Percentiles rank a stretch among this genome's conserved stretches.
Evolutionary conservation across 768 basidiomycete genomes (phyloP).

Genomic region (Psilocybe azurescens): DNA sequence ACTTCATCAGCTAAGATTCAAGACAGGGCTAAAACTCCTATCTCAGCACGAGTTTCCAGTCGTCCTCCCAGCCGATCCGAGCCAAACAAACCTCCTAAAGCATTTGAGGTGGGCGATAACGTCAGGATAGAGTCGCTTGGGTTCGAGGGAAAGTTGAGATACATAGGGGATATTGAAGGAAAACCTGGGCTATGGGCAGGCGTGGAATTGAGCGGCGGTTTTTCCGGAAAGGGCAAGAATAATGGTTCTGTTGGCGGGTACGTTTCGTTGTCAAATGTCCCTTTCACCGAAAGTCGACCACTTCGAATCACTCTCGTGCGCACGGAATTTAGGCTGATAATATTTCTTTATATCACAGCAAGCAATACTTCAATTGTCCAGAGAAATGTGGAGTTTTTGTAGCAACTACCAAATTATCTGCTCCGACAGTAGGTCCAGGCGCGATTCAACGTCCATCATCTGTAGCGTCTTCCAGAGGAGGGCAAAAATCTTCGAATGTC

Average conservation of each 20-base stretch:
- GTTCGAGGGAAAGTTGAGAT: slow-evolving; percentile 83
- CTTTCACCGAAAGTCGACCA: background rate
- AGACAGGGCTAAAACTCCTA: slow-evolving; percentile 60
- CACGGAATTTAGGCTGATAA: background rate
- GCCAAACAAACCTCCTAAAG: slow-evolving; percentile 48
- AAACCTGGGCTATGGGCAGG: slow-evolving; percentile 94
- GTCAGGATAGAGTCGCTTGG: slow-evolving; percentile 90
- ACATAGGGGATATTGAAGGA: slow-evolving; percentile 84
- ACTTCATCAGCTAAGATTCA: slow-evolving; percentile 42
- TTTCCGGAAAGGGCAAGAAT: slow-evolving; percentile 93
- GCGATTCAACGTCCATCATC: slow-evolving; percentile 70
- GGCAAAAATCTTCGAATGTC: slow-evolving; percentile 42
- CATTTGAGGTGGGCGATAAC: slow-evolving; percentile 76
- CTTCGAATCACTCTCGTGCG: background rate
- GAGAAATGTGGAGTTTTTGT: slow-evolving; percentile 92
- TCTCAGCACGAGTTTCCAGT: slow-evolving; percentile 36
- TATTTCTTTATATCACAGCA: slow-evolving; percentile 44
- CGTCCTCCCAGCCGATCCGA: slow-evolving; percentile 77
- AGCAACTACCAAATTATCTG: slow-evolving; percentile 78
- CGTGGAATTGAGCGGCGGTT: slow-evolving; percentile 86
- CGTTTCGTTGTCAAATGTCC: slow-evolving; percentile 37
- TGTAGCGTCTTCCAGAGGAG: slow-evolving; percentile 74
- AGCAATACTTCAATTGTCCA: slow-evolving; percentile 86
- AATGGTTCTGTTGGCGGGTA: slow-evolving; percentile 90
- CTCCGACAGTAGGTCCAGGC: slow-evolving; percentile 68